Percentiles rank a stretch among this genome's conserved stretches.
Evolutionary conservation across 1,284 basidiomycete species (phyloP).

Genomic region (Lentinula novae-zelandiae): DNA sequence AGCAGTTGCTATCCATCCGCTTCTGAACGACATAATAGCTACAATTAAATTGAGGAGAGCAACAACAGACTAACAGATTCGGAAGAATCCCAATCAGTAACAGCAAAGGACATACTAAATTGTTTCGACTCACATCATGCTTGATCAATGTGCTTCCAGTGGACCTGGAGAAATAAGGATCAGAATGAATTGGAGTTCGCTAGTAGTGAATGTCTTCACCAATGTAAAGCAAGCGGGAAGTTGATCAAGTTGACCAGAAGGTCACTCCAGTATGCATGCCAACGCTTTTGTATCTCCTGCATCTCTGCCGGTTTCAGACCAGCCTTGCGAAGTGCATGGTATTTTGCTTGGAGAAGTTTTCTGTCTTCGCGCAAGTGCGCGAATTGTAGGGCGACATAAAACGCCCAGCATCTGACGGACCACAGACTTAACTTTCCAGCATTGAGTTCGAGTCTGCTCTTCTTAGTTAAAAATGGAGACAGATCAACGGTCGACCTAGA

Average conservation of each 20-base stretch:
- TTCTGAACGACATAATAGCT: conserved; percentile 62
- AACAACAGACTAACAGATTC: conserved; percentile 49
- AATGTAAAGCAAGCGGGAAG: conserved; percentile 80
- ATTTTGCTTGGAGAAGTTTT: conserved; percentile 49
- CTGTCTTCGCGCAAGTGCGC: conserved; percentile 67
- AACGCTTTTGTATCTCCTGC: conserved; percentile 53
- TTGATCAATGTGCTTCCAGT: conserved; percentile 60
- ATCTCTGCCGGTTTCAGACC: conserved; percentile 45
- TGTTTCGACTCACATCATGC: conserved; percentile 45
- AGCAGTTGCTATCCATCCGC: conserved; percentile 73
- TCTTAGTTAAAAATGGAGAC: conserved; percentile 36
- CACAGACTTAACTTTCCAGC: conserved; percentile 50
- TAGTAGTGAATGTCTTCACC: conserved; percentile 42
- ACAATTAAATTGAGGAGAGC: conserved; percentile 61
- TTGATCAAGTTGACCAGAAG: conserved; percentile 72
- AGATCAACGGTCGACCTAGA: conserved; percentile 40
- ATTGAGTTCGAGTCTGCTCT: conserved; percentile 42
- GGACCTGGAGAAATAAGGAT: conserved; percentile 46
- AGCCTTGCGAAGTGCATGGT: conserved; percentile 53
- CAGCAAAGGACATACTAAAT: not conserved
- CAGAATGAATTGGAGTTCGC: not conserved
- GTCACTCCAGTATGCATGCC: conserved; percentile 73
- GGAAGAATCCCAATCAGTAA: not conserved
- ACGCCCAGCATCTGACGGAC: conserved; percentile 76
- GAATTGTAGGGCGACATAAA: conserved; percentile 73